These are phyloP conservation scores for Camillea tinctor DNA, from an alignment of 2,329 filamentous ascomycete genomes.

Conservation along the genomic window DNA sequence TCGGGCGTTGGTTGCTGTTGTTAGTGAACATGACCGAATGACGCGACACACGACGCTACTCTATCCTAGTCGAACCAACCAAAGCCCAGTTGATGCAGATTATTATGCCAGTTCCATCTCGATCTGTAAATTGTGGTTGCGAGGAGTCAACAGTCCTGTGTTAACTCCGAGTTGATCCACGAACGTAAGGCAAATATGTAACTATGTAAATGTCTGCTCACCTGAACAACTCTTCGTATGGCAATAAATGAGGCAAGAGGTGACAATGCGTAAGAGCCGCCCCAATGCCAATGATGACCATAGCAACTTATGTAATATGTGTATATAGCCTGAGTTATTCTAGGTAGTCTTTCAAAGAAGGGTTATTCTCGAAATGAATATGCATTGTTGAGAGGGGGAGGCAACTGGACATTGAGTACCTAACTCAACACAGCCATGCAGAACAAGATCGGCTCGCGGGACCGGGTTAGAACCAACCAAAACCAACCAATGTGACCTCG, in stretches of 20 bases:
- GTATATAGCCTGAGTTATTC: not conserved
- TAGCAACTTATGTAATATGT: not conserved
- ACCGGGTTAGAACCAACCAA: not conserved
- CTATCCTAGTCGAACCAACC: not conserved
- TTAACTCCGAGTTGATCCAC: not conserved
- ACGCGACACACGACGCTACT: not conserved
- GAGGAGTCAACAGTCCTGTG: not conserved
- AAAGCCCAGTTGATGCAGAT: not conserved
- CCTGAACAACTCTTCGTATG: not conserved
- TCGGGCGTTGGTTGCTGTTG: not conserved
- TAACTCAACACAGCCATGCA: too few species aligned
- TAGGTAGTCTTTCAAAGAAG: not conserved
- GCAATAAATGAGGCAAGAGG: not conserved
- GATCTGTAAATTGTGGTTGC: not conserved
- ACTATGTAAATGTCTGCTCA: not conserved
- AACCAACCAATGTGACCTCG: not conserved
- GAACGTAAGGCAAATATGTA: too few species aligned
- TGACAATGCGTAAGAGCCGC: not conserved
- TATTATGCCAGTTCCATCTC: not conserved
- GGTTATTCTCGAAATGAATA: not conserved
- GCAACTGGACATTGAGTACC: not conserved
- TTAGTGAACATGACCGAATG: not conserved
- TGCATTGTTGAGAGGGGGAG: not conserved
- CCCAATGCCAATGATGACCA: not conserved
- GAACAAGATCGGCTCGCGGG: not conserved